Evolutionary conservation across 140 eudicot species (phyloP), one percentile per base, ranked within the genome.

Genomic region (Oenanthe javanica): DNA sequence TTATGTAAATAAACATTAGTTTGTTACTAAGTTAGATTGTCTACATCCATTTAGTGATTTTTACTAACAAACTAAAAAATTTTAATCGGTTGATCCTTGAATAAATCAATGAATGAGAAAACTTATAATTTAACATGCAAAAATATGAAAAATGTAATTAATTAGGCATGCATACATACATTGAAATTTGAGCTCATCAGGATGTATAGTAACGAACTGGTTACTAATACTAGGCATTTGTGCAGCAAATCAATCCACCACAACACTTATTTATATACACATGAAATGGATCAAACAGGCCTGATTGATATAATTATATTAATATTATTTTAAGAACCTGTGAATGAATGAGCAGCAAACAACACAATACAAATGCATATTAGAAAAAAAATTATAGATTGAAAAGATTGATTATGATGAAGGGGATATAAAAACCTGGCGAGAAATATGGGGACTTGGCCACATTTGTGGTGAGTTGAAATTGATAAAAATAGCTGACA

Each of bases 121-220:
- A 31, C 36, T 31, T 31, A 31, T 31, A 31, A 31, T 31, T 31
- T 31, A 31, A 31, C 36, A 31, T 31, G 36, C 36, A 31, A 31
- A 31, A 31, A 31, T 31, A 31, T 31, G 36, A 7, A 36, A 11
- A 70, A 14, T 36, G 40, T 36, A 38, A 7, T 43, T 43, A 36
- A 0, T 3, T 4, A 40, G 2, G 16, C 2, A 78, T 43, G 67
- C 1, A 76, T 27, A 75, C 87, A 47, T 89, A 92, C 97, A 87
- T 86, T 87, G 97, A 79, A 92, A 92, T 81, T 61, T 90, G 87
- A 92, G 97, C 79, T 92, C 97, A 36, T 88, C 92, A 27, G 97
- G 96, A 18, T 83, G 82, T 46, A 92, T 93, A 54, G 92, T 51
- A 45, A 92, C 89, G 83, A 92, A 90, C 64, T 88, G 93, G 86